Conservation (phyloP, 73 alveolate genomes). For the Tetrahymena elliotti region DNA sequence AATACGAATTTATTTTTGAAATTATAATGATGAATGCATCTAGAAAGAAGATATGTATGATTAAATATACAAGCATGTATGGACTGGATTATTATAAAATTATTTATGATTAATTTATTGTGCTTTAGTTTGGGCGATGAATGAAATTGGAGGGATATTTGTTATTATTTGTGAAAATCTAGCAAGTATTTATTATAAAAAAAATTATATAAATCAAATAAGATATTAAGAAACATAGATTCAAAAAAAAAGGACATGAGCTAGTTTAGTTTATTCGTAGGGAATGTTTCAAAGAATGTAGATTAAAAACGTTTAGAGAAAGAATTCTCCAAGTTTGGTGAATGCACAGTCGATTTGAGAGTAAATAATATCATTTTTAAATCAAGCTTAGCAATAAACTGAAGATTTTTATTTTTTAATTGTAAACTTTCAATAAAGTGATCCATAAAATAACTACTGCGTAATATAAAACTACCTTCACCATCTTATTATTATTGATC, state of each 20-base stretch:
- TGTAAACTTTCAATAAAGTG: background rate
- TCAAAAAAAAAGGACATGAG: background rate
- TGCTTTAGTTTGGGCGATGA: background rate
- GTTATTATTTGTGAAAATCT: background rate
- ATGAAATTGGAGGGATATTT: background rate
- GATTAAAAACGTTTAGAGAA: conserved; percentile 35
- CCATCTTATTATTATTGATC: background rate
- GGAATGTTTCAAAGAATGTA: conserved; percentile 33
- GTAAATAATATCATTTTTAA: conserved; percentile 6
- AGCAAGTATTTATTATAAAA: background rate
- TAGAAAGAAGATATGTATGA: background rate
- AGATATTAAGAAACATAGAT: background rate
- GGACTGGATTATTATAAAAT: background rate
- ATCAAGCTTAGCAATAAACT: background rate
- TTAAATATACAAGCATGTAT: no score
- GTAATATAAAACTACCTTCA: background rate
- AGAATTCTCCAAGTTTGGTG: conserved; percentile 34
- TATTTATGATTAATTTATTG: background rate
- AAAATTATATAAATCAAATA: background rate
- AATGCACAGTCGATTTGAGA: conserved; percentile 44
- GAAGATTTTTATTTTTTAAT: background rate
- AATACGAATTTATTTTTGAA: background rate
- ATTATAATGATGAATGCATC: background rate
- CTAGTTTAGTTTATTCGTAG: conserved; percentile 32
- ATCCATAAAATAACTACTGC: background rate